A percentile compares a stretch with the other conserved stretches of the same genome.
Evolutionary conservation across 345 rosid species (phyloP).

Genomic region (Linum tenue): DNA sequence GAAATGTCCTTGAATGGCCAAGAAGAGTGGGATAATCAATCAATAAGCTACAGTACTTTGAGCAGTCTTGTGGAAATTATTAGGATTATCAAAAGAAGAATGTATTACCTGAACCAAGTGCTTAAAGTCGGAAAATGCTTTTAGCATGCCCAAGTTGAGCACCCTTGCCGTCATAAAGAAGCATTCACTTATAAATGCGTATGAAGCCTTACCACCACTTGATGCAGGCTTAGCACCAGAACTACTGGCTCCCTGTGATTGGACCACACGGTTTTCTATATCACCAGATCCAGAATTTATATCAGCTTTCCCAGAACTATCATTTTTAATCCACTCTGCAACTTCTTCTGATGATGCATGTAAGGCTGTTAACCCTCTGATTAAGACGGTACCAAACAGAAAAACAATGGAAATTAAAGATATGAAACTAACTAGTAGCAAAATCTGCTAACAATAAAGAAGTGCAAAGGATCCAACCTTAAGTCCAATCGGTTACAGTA

Average conservation of each 20-base stretch:
- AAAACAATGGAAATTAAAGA: constrained; percentile 12
- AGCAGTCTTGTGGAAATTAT: background rate
- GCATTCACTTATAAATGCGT: constrained; percentile 81
- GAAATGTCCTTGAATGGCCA: constrained; percentile 55
- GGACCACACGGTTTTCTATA: constrained; percentile 46
- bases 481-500: constrained; percentile 57
- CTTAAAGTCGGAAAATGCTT: constrained; percentile 95
- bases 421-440: constrained; percentile 4
- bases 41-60: background rate
- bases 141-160: constrained; percentile 84
- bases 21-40: background rate
- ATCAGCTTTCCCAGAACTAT: constrained; percentile 23
- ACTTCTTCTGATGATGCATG: constrained; percentile 94
- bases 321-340: constrained; percentile 61
- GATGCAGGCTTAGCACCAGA: constrained; percentile 42
- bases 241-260: constrained; percentile 71
- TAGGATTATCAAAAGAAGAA: background rate
- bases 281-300: constrained; percentile 26
- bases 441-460: constrained; percentile 1
- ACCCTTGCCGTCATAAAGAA: constrained; percentile 99
- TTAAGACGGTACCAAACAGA: constrained; percentile 12
- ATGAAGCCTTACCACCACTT: constrained; percentile 34
- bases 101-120: constrained; percentile 83
- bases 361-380: constrained; percentile 78
- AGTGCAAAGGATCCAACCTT: constrained; percentile 38